Evolutionary conservation across 1,139 yeast genomes (phyloP).

Genomic region (Blastobotrys ciferrii): DNA sequence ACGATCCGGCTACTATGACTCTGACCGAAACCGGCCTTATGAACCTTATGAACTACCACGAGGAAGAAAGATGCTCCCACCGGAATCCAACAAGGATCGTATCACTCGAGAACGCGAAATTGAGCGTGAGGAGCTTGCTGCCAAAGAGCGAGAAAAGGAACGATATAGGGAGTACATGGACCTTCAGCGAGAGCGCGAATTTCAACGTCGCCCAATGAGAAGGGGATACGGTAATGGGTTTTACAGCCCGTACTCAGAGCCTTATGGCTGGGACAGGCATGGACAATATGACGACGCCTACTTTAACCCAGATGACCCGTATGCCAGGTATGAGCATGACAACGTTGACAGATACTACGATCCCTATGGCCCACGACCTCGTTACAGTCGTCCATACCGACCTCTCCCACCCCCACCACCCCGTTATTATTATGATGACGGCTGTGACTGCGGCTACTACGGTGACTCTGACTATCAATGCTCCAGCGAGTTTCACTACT

Average conservation of each 20-base stretch:
- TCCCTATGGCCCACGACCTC: not conserved
- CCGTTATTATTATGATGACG: slow-evolving; percentile 2
- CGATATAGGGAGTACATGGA: slow-evolving; percentile 12
- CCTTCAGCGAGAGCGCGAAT: not conserved
- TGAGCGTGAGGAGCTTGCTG: slow-evolving; percentile 11
- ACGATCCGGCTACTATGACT: not conserved
- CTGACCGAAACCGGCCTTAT: not conserved
- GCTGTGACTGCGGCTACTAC: not conserved
- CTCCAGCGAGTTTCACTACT: not conserved
- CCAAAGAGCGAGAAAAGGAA: slow-evolving; percentile 11
- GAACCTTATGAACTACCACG: slow-evolving; percentile 1
- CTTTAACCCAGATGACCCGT: not conserved
- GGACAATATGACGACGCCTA: not conserved
- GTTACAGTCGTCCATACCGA: not conserved
- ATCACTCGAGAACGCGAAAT: slow-evolving; percentile 12
- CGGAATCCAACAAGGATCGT: slow-evolving; percentile 13
- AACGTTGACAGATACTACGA: not conserved
- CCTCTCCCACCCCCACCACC: no score
- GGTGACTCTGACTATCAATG: not conserved
- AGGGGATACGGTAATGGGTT: not conserved
- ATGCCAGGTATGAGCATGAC: not conserved
- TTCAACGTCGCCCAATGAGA: not conserved
- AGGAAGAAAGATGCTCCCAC: not conserved
- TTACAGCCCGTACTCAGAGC: not conserved
- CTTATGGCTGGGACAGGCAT: not conserved